Evolutionary conservation across 805 yeast genomes (phyloP).

Genomic region (Hanseniaspora hatyaiensis): DNA sequence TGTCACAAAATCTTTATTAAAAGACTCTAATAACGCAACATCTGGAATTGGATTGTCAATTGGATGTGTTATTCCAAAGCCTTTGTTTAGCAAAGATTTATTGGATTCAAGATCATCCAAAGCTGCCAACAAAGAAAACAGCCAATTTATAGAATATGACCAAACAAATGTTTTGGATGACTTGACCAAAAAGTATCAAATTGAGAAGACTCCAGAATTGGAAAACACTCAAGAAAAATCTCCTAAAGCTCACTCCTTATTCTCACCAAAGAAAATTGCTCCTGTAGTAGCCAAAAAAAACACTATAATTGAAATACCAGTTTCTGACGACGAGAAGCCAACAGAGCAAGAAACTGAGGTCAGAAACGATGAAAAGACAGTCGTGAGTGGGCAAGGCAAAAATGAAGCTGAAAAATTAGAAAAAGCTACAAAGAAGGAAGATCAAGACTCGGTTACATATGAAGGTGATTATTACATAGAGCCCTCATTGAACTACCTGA

Average conservation of each 20-base stretch:
- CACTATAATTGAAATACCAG: conserved; percentile 13
- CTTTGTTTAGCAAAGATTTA: conserved; percentile 3
- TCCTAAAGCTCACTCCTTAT: background rate
- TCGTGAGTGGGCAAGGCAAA: background rate
- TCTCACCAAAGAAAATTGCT: conserved; percentile 12
- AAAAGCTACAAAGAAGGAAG: conserved; percentile 20
- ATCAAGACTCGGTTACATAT: conserved; percentile 36
- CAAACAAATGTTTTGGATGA: background rate
- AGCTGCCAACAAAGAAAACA: background rate
- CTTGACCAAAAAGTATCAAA: conserved; percentile 10
- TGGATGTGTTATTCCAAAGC: conserved; percentile 14
- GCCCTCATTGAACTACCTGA: conserved; percentile 59
- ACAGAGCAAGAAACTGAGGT: no score
- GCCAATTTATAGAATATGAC: conserved; percentile 1
- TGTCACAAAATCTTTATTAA: conserved; percentile 8
- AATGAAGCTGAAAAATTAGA: background rate
- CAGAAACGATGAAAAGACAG: background rate
- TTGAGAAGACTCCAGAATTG: conserved; percentile 14
- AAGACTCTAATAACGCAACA: background rate
- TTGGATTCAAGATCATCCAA: background rate
- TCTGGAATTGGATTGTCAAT: conserved; percentile 9
- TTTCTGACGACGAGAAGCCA: conserved; percentile 7
- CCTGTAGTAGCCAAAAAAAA: conserved; percentile 6
- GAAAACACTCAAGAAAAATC: background rate
- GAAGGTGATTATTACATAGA: conserved; percentile 79